Evolutionary conservation across 1,284 basidiomycete species (phyloP).

Genomic region (Pseudozyma sp.): DNA sequence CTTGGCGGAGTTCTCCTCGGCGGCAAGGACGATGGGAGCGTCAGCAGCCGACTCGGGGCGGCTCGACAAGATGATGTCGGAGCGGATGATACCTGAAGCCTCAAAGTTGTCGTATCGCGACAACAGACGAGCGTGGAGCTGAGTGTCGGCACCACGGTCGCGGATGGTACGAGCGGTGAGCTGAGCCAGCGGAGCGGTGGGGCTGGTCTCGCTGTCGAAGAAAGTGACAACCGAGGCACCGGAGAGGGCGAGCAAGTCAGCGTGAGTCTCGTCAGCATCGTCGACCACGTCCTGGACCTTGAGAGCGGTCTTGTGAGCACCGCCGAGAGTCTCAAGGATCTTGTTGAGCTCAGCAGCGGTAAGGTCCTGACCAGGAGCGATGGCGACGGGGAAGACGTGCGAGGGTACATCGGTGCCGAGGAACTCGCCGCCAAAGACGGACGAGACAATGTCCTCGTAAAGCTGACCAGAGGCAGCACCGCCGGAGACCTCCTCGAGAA

Average conservation of each 20-base stretch:
- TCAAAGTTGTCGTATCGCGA: constrained; percentile 67
- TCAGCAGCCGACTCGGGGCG: constrained; percentile 50
- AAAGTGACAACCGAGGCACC: constrained; percentile 59
- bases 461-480: constrained; percentile 52
- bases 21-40: constrained; percentile 58
- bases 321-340: constrained; percentile 49
- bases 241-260: constrained; percentile 55
- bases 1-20: constrained; percentile 52
- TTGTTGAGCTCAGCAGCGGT: constrained; percentile 50
- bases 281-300: constrained; percentile 48
- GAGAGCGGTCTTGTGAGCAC: constrained; percentile 31
- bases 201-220: constrained; percentile 63
- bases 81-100: constrained; percentile 60
- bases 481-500: constrained; percentile 63
- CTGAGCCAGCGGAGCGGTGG: constrained; percentile 53
- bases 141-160: constrained; percentile 45
- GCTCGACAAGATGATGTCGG: constrained; percentile 59
- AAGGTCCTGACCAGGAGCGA: constrained; percentile 55
- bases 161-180: constrained; percentile 59
- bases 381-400: constrained; percentile 51
- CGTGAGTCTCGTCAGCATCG: constrained; percentile 37
- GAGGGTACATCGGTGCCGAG: constrained; percentile 34
- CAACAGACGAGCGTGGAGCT: constrained; percentile 58
- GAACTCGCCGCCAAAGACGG: constrained; percentile 50
- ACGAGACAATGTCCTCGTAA: constrained; percentile 58